phyloP scores from a whole-genome alignment of 1,284 basidiomycete genomes.

The Trichosporon sp. region DNA sequence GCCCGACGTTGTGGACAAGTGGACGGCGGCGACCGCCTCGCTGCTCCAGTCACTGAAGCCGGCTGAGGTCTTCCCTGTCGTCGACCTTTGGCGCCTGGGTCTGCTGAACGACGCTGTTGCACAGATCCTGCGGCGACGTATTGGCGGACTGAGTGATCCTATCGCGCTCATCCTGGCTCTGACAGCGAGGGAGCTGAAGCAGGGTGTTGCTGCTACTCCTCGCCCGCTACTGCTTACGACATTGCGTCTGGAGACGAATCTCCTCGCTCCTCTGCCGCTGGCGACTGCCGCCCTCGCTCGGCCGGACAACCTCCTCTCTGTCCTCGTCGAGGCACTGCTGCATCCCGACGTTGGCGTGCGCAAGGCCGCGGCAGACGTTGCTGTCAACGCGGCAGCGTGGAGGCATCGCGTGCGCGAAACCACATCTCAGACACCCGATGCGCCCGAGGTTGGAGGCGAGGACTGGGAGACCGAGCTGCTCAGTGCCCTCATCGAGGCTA shows the following conservation, averaged over 20 bases:
- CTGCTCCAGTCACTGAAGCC: slow-evolving; percentile 55
- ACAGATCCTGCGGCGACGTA: slow-evolving; percentile 51
- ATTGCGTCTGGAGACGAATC: slow-evolving; percentile 68
- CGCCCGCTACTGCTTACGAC: slow-evolving; percentile 59
- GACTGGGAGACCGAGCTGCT: slow-evolving; percentile 80
- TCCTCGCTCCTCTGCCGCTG: slow-evolving; percentile 57
- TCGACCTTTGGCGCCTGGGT: slow-evolving; percentile 77
- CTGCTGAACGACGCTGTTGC: slow-evolving; percentile 60
- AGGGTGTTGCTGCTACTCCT: slow-evolving; percentile 26
- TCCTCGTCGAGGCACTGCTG: slow-evolving; percentile 63
- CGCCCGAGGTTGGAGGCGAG: slow-evolving; percentile 54
- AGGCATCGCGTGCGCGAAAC: slow-evolving; percentile 54
- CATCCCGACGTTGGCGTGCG: slow-evolving; percentile 64
- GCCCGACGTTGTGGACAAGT: slow-evolving; percentile 41
- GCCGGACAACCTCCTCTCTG: slow-evolving; percentile 47
- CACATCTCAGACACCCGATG: slow-evolving; percentile 27
- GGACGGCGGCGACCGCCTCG: slow-evolving; percentile 53
- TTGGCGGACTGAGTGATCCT: slow-evolving; percentile 29
- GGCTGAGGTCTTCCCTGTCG: slow-evolving; percentile 67
- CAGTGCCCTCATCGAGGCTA: slow-evolving; percentile 68
- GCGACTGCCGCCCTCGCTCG: slow-evolving; percentile 54
- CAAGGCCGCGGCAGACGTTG: slow-evolving; percentile 71
- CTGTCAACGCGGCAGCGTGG: slow-evolving; percentile 65
- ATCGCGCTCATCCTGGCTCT: slow-evolving; percentile 49
- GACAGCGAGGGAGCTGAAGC: slow-evolving; percentile 19